A percentile compares a stretch with the other conserved stretches of the same genome.
These are phyloP conservation scores for Botryotinia calthae DNA, from an alignment of 2,329 filamentous ascomycete species.

Conservation along the genomic window DNA sequence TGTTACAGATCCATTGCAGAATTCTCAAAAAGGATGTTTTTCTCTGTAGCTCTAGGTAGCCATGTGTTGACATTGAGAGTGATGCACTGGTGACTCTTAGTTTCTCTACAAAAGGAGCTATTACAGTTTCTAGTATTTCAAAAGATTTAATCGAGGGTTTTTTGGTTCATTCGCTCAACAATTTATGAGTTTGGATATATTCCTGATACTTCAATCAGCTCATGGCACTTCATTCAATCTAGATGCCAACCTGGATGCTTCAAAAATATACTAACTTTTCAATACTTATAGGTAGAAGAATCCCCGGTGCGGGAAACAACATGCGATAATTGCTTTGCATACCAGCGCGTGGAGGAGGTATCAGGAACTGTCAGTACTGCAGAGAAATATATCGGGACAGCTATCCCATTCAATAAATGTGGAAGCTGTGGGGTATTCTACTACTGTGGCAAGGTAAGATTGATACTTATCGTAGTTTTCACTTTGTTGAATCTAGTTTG, in stretches of 20 bases:
- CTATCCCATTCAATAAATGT: neutral
- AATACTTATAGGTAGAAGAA: neutral
- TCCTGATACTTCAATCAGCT: neutral
- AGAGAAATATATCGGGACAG: neutral
- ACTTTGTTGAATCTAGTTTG: neutral
- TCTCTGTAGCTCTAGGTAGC: too few species aligned
- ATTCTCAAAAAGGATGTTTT: too few species aligned
- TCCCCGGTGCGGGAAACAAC: too few species aligned
- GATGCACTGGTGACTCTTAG: neutral
- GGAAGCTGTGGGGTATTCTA: neutral
- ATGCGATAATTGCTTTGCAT: neutral
- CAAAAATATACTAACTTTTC: neutral
- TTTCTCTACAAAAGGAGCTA: neutral
- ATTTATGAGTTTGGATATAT: neutral
- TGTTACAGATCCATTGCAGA: neutral
- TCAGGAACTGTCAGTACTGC: neutral
- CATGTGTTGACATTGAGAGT: too few species aligned
- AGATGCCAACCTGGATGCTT: neutral
- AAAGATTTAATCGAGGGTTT: neutral
- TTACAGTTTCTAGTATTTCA: neutral
- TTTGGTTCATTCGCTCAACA: neutral
- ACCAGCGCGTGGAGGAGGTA: neutral
- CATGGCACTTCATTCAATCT: accelerated
- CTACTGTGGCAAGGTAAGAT: neutral
- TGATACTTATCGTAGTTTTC: neutral